These are phyloP conservation scores for Ambrosia hybrid DNA, from an alignment of 140 eudicot species.

Conservation along the genomic window DNA sequence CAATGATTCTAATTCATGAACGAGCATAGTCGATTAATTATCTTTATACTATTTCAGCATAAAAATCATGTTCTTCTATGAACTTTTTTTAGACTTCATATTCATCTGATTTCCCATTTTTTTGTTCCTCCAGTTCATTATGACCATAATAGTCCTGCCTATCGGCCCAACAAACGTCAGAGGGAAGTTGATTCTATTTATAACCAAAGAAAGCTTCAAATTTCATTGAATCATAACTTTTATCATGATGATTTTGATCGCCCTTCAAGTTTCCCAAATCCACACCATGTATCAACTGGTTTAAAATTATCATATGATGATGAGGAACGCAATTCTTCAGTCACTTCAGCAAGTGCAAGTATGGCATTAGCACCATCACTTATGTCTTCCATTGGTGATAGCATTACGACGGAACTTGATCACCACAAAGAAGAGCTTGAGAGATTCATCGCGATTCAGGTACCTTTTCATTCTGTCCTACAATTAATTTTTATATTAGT, in stretches of 20 bases:
- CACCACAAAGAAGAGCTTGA: constrained; percentile 79
- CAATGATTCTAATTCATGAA: not conserved
- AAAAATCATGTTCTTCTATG: not conserved
- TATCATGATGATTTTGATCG: constrained; percentile 62
- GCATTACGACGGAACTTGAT: constrained; percentile 67
- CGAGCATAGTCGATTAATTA: not conserved
- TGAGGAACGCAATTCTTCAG: constrained; percentile 87
- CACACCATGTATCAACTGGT: constrained; percentile 90
- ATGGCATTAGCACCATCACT: constrained; percentile 63
- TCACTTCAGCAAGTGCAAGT: constrained; percentile 90
- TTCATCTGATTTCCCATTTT: not conserved
- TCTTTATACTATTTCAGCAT: not conserved
- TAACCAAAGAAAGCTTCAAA: constrained; percentile 74
- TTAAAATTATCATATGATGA: constrained; percentile 86
- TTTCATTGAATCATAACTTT: constrained; percentile 55
- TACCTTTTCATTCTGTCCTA: constrained; percentile 23
- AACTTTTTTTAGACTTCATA: not conserved
- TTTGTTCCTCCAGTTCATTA: constrained; percentile 58
- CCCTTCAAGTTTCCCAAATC: constrained; percentile 48
- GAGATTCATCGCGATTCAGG: constrained; percentile 76
- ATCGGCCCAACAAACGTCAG: constrained; percentile 56
- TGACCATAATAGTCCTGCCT: constrained; percentile 52
- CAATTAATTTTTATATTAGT: not conserved
- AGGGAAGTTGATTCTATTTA: constrained; percentile 59
- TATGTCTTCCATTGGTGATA: constrained; percentile 62